Conservation (phyloP, 1,139 yeast species). For the Spathaspora sp. region DNA sequence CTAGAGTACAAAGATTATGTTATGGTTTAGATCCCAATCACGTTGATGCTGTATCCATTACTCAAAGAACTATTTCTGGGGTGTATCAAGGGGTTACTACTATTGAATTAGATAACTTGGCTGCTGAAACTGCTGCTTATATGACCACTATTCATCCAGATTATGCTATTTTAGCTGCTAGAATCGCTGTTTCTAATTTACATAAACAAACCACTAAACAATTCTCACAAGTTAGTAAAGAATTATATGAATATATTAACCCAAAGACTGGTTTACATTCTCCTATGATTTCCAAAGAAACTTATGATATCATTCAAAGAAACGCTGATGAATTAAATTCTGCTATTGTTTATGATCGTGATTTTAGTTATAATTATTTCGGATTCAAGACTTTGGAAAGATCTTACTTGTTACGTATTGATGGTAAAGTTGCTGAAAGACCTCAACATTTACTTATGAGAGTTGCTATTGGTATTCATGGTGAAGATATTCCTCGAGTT, state of each 20-base stretch:
- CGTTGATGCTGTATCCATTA: slow-evolving; percentile 85
- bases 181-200: slow-evolving; percentile 87
- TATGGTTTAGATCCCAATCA: slow-evolving; percentile 82
- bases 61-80: slow-evolving; percentile 86
- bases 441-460: slow-evolving; percentile 91
- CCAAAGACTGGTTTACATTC: slow-evolving; percentile 70
- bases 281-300: slow-evolving; percentile 79
- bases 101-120: slow-evolving; percentile 84
- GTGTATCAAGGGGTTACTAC: slow-evolving; percentile 97
- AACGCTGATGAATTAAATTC: slow-evolving; percentile 74
- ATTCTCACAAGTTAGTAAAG: slow-evolving; percentile 74
- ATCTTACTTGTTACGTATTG: slow-evolving; percentile 69
- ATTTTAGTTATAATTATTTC: slow-evolving; percentile 77
- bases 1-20: slow-evolving; percentile 56
- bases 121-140: slow-evolving; percentile 96
- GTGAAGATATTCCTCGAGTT: slow-evolving; percentile 65
- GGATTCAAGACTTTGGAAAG: slow-evolving; percentile 88
- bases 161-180: slow-evolving; percentile 90
- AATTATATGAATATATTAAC: slow-evolving; percentile 67
- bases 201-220: slow-evolving; percentile 93
- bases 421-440: slow-evolving; percentile 80
- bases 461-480: slow-evolving; percentile 87
- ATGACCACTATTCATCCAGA: slow-evolving; percentile 98
- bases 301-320: slow-evolving; percentile 60
- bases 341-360: slow-evolving; percentile 81